These are phyloP conservation scores for Daldinia concentrica DNA, from an alignment of 495 filamentous ascomycete genomes.

Conservation along the genomic window DNA sequence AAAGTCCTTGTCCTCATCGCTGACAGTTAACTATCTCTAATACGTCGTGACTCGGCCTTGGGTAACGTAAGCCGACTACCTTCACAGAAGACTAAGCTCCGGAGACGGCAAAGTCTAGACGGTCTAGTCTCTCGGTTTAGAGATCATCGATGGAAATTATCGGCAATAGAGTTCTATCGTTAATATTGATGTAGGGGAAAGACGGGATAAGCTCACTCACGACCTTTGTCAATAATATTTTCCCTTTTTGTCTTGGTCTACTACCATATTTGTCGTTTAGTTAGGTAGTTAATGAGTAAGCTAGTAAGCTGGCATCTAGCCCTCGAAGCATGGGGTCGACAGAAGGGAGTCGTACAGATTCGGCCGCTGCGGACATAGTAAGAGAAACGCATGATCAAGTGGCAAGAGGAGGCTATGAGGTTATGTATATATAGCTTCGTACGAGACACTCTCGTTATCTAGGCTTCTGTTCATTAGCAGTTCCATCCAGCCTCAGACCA, in stretches of 20 bases:
- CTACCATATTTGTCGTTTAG: not conserved
- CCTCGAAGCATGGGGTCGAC: not conserved
- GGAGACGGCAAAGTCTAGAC: not conserved
- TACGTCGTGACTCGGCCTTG: not conserved
- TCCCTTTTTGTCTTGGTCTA: not conserved
- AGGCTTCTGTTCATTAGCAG: not conserved
- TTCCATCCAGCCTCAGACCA: not conserved
- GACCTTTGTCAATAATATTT: not conserved
- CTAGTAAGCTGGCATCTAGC: not conserved
- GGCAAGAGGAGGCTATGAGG: not conserved
- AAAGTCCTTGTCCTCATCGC: not conserved
- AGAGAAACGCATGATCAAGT: not conserved
- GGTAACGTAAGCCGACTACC: slow-evolving; percentile 18
- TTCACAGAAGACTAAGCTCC: not conserved
- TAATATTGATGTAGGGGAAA: not conserved
- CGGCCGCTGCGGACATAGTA: not conserved
- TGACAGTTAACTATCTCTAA: not conserved
- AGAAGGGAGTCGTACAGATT: not conserved
- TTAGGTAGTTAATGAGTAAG: not conserved
- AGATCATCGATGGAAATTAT: not conserved
- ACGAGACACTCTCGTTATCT: not conserved
- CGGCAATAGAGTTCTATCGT: not conserved
- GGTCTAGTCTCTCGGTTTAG: not conserved
- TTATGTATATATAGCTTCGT: not conserved
- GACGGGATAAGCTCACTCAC: not conserved